Percentiles rank a stretch among this genome's conserved stretches.
Conservation (phyloP, 129 eudicot genomes). For the Flaveria linearis region DNA sequence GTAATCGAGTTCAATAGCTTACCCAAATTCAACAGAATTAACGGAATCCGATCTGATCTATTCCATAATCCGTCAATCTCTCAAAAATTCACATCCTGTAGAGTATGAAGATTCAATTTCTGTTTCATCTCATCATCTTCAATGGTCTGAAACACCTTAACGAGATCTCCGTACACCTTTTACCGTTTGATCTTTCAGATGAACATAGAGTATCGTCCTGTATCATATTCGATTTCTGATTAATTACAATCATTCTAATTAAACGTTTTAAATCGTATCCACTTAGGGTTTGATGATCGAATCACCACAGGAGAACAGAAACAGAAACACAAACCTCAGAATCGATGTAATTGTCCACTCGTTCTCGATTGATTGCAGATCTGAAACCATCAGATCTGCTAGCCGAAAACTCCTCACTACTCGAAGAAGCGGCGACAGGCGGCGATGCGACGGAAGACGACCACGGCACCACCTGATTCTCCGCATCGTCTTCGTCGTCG, state of each 20-base stretch:
- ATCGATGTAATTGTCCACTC: slow-evolving; percentile 36
- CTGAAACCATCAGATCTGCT: slow-evolving; percentile 32
- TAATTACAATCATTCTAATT: neutral
- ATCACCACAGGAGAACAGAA: neutral
- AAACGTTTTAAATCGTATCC: no score
- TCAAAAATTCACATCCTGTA: neutral
- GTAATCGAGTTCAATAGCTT: neutral
- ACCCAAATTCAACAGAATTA: slow-evolving; percentile 4
- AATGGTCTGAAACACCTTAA: slow-evolving; percentile 14
- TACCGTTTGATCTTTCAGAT: slow-evolving; percentile 24
- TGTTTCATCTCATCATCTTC: slow-evolving; percentile 19
- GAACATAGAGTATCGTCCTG: slow-evolving; percentile 39
- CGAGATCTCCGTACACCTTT: slow-evolving; percentile 30
- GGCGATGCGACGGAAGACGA: slow-evolving; percentile 34
- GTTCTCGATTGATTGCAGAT: slow-evolving; percentile 36
- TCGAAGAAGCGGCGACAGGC: slow-evolving; percentile 25
- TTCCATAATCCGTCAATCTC: neutral
- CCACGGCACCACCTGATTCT: slow-evolving; percentile 85
- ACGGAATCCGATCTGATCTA: neutral
- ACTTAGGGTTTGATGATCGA: neutral
- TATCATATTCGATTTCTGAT: slow-evolving; percentile 14
- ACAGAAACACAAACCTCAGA: slow-evolving; percentile 41
- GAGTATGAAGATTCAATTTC: neutral
- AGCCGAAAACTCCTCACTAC: slow-evolving; percentile 35
- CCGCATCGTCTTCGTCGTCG: slow-evolving; percentile 56